These are phyloP conservation scores for Heritiera fomes DNA, from an alignment of 345 rosid genomes.

Conservation along the genomic window DNA sequence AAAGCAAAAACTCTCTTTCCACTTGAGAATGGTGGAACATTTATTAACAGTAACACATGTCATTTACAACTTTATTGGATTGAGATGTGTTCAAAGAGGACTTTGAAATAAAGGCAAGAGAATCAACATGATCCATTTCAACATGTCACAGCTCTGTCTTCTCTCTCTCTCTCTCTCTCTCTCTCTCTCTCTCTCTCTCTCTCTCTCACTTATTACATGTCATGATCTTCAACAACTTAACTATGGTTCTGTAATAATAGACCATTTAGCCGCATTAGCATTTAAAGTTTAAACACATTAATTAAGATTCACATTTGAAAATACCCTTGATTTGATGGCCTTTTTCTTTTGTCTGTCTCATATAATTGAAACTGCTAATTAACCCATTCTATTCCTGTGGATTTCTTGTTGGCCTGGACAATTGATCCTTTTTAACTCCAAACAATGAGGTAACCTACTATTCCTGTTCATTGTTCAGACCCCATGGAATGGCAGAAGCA, in stretches of 20 bases:
- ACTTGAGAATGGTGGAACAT: slow-evolving; percentile 23
- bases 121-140: neutral
- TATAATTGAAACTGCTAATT: neutral
- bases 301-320: neutral
- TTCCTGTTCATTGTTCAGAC: neutral
- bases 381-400: no score
- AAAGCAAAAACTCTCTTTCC: slow-evolving; percentile 8
- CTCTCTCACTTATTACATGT: neutral
- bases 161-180: no score
- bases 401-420: neutral
- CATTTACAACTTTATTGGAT: neutral
- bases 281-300: neutral
- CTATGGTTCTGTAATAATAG: no score
- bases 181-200: neutral
- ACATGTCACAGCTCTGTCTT: neutral
- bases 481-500: no score
- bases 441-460: neutral
- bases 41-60: neutral
- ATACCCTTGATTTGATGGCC: neutral
- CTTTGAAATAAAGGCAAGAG: neutral
- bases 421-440: neutral
- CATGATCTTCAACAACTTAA: neutral
- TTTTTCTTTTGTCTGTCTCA: neutral
- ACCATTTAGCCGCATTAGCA: neutral
- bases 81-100: neutral